Percentiles rank a stretch among this genome's conserved stretches.
Evolutionary conservation across 257 asterid genomes (phyloP).

Genomic region (Forsythia suspensa): DNA sequence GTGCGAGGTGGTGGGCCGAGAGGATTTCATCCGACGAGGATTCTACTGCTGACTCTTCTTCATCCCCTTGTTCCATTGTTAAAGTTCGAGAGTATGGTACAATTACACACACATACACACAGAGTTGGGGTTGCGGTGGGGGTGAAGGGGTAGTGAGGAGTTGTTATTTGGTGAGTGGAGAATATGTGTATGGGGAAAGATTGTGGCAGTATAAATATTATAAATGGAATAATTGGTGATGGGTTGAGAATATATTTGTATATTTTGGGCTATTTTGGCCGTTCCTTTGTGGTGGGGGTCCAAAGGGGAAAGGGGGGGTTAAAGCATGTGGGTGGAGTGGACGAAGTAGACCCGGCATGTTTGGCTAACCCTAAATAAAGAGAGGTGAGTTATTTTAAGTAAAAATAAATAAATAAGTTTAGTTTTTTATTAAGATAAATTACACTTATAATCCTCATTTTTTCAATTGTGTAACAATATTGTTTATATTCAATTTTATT

Average conservation of each 20-base stretch:
- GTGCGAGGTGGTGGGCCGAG: background rate
- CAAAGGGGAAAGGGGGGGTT: background rate
- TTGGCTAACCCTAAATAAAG: background rate
- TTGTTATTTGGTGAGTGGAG: background rate
- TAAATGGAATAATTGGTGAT: constrained; percentile 6
- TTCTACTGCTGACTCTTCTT: background rate
- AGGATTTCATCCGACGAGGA: background rate
- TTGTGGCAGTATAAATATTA: background rate
- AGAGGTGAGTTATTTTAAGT: background rate
- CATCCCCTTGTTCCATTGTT: background rate
- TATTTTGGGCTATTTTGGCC: background rate
- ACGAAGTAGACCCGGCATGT: background rate
- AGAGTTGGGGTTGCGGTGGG: background rate
- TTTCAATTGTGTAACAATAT: too few species aligned
- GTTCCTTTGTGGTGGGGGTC: background rate
- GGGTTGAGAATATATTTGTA: background rate
- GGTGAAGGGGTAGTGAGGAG: background rate
- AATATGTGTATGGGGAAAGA: background rate
- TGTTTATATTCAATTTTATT: too few species aligned
- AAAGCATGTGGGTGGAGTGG: background rate
- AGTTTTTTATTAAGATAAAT: too few species aligned
- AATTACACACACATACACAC: background rate
- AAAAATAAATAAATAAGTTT: too few species aligned
- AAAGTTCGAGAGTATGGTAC: background rate
- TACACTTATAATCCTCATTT: too few species aligned